These are phyloP conservation scores for Talaromyces rugulosus DNA, from an alignment of 2,329 filamentous ascomycete species.

Conservation along the genomic window DNA sequence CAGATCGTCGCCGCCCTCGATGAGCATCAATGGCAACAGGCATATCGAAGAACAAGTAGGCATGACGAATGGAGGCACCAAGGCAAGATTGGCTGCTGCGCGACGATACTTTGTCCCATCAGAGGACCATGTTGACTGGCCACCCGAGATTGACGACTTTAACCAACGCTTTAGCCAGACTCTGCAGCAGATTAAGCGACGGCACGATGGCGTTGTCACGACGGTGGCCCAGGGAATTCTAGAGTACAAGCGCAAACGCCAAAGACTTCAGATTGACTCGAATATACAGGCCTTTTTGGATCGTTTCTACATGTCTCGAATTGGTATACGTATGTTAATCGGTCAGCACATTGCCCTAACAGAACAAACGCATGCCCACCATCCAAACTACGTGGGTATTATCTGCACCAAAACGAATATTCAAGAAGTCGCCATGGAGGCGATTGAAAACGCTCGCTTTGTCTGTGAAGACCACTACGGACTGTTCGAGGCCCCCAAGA, in stretches of 20 bases:
- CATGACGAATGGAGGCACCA: conserved; percentile 38
- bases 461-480: conserved; percentile 99
- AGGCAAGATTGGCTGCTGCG: conserved; percentile 41
- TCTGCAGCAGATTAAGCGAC: conserved; percentile 87
- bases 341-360: conserved; percentile 97
- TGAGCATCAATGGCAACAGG: conserved; percentile 40
- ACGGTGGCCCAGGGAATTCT: conserved; percentile 97
- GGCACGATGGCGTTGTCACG: conserved; percentile 95
- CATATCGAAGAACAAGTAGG: conserved; percentile 39
- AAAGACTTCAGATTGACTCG: conserved; percentile 97
- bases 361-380: conserved; percentile 82
- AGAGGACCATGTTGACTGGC: conserved; percentile 86
- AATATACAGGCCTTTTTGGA: conserved; percentile 97
- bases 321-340: conserved; percentile 98
- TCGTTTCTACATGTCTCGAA: conserved; percentile 99
- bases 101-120: conserved; percentile 87
- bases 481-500: conserved; percentile 91
- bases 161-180: conserved; percentile 87
- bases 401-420: conserved; percentile 99
- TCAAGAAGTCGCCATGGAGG: conserved; percentile 87
- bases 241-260: conserved; percentile 93
- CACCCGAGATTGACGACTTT: conserved; percentile 88
- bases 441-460: conserved; percentile 97
- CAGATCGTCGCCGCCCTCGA: conserved; percentile 42
- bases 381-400: conserved; percentile 94